phyloP scores from a whole-genome alignment of 192 early-diverging fungal species.

The Coemansia sp. region DNA sequence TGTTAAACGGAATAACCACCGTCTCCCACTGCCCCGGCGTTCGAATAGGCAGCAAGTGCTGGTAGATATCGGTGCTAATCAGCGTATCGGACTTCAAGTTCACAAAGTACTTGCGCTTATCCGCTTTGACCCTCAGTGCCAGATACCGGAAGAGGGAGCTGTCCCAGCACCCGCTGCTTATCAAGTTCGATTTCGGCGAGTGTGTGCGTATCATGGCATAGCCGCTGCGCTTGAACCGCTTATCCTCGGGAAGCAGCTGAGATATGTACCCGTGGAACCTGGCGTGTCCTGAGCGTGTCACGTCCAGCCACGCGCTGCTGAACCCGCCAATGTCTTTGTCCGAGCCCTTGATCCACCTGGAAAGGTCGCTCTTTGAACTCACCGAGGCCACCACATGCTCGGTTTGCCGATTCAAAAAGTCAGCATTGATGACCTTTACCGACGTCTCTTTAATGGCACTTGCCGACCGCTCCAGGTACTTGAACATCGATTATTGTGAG shows the following conservation, averaged over 20 bases:
- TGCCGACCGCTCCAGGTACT: slow-evolving; percentile 39
- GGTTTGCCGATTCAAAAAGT: slow-evolving; percentile 62
- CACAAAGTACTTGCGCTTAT: slow-evolving; percentile 84
- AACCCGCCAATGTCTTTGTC: slow-evolving; percentile 91
- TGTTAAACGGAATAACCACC: slow-evolving; percentile 86
- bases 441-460: slow-evolving; percentile 24
- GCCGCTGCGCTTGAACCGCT: slow-evolving; percentile 74
- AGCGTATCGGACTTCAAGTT: slow-evolving; percentile 87
- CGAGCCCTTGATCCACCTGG: slow-evolving; percentile 77
- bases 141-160: slow-evolving; percentile 83
- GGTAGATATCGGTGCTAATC: slow-evolving; percentile 83
- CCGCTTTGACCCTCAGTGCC: slow-evolving; percentile 74
- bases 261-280: slow-evolving; percentile 82
- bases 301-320: slow-evolving; percentile 73
- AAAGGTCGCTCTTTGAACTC: slow-evolving; percentile 61
- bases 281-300: slow-evolving; percentile 62
- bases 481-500: slow-evolving; percentile 5
- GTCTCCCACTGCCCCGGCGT: slow-evolving; percentile 91
- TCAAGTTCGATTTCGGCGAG: slow-evolving; percentile 65
- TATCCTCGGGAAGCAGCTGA: slow-evolving; percentile 70
- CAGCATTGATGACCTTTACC: slow-evolving; percentile 29
- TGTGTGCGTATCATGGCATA: slow-evolving; percentile 89
- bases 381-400: slow-evolving; percentile 71
- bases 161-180: slow-evolving; percentile 80
- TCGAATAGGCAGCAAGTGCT: slow-evolving; percentile 86